Percentiles rank a stretch among this genome's conserved stretches.
Evolutionary conservation across 495 filamentous ascomycete genomes (phyloP).

Genomic region (Pseudoneurospora amorphoporcata): DNA sequence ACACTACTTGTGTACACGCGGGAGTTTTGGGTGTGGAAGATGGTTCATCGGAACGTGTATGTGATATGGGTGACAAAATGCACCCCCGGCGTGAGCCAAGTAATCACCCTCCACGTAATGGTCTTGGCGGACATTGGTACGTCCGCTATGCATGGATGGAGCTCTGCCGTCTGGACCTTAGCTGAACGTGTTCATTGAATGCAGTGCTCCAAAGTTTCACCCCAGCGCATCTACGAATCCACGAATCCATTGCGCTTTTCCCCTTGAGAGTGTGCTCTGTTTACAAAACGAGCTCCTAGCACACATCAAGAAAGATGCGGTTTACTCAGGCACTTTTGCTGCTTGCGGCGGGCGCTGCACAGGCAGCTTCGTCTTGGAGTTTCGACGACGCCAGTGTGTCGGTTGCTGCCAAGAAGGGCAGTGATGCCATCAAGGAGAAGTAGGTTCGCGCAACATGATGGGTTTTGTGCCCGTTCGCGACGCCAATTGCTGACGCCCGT

Average conservation of each 20-base stretch:
- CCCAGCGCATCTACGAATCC: not conserved
- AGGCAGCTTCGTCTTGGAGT: constrained; percentile 68
- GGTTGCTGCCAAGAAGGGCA: constrained; percentile 58
- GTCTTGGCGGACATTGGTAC: constrained; percentile 6
- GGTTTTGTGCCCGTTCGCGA: not conserved
- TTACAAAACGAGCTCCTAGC: constrained; percentile 1
- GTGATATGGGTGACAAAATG: not conserved
- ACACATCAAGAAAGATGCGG: constrained; percentile 30
- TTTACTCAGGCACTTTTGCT: constrained; percentile 38
- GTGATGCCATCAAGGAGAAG: constrained; percentile 63
- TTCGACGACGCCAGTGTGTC: constrained; percentile 78
- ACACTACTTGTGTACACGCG: not conserved
- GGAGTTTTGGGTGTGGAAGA: constrained; percentile 7
- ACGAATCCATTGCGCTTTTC: not conserved
- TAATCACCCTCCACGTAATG: constrained; percentile 3
- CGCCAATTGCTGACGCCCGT: not conserved
- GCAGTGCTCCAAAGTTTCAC: not conserved
- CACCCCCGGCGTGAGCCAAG: not conserved
- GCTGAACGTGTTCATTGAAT: constrained; percentile 25
- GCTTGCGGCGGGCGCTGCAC: constrained; percentile 32
- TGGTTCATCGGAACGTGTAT: constrained; percentile 2
- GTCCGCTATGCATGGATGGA: constrained; percentile 4
- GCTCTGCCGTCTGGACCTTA: constrained; percentile 1
- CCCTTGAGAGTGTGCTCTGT: not conserved
- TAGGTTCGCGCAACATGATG: constrained; percentile 27